Conservation (phyloP, 805 yeast genomes). For the Cyberlindnera maritima region DNA sequence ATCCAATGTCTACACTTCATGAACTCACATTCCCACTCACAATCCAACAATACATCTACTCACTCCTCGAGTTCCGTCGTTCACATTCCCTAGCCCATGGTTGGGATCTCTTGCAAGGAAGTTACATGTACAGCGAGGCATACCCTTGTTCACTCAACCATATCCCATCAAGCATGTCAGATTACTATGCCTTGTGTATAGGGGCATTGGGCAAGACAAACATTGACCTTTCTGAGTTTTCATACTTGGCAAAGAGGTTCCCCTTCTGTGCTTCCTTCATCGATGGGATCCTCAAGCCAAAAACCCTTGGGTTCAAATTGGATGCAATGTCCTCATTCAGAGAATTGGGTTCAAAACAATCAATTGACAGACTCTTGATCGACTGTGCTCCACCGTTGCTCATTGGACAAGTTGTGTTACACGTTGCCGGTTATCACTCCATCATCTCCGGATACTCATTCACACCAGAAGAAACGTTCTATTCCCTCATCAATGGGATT, state of each 20-base stretch:
- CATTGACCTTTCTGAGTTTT: not conserved
- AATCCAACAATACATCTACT: not conserved
- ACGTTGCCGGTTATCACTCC: conserved; percentile 9
- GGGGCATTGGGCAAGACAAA: not conserved
- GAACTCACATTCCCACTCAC: conserved; percentile 10
- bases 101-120: conserved; percentile 5
- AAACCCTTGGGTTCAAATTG: conserved; percentile 3
- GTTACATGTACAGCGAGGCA: conserved; percentile 3
- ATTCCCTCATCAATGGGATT: conserved; percentile 10
- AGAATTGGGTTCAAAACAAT: not conserved
- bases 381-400: not conserved
- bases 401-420: conserved; percentile 15
- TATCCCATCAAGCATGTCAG: conserved; percentile 9
- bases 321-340: conserved; percentile 8
- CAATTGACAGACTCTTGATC: not conserved
- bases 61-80: conserved; percentile 5
- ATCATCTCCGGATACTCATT: conserved; percentile 5
- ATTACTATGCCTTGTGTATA: conserved; percentile 4
- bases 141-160: conserved; percentile 15
- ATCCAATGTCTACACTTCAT: conserved; percentile 2
- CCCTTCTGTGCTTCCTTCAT: conserved; percentile 15
- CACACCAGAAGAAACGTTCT: conserved; percentile 4
- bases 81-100: conserved; percentile 9
- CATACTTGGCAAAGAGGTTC: conserved; percentile 4
- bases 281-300: conserved; percentile 1